phyloP scores from a whole-genome alignment of 1,139 yeast genomes.

The Eremothecium gossypii region DNA sequence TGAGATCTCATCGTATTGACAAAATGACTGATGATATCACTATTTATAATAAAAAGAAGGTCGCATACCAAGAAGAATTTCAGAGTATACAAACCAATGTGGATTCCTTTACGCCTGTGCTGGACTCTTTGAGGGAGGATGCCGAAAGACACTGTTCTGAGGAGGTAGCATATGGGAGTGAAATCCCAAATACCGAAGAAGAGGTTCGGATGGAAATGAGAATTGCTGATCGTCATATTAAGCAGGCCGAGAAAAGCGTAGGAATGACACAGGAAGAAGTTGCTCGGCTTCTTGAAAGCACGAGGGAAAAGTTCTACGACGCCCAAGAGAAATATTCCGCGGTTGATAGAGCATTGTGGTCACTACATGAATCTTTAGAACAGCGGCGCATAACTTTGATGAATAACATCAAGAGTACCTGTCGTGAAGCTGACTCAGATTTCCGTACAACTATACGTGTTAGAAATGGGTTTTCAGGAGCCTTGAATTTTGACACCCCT shows the following conservation, averaged over 20 bases:
- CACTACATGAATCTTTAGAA: conserved; percentile 34
- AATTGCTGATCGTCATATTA: conserved; percentile 29
- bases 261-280: conserved; percentile 39
- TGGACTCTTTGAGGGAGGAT: background rate
- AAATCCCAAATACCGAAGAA: conserved; percentile 28
- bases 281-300: conserved; percentile 30
- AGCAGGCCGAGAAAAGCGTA: conserved; percentile 32
- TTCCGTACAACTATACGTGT: conserved; percentile 52
- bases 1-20: conserved; percentile 21
- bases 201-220: conserved; percentile 32
- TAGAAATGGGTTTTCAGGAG: conserved; percentile 66
- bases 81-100: conserved; percentile 9
- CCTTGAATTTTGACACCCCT: conserved; percentile 50
- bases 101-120: background rate
- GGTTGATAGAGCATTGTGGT: conserved; percentile 27
- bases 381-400: conserved; percentile 44
- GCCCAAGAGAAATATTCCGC: conserved; percentile 31
- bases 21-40: conserved; percentile 22
- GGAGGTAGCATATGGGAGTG: conserved; percentile 29
- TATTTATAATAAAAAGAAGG: conserved; percentile 11
- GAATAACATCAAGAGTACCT: conserved; percentile 37
- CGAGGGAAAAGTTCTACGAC: conserved; percentile 30
- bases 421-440: conserved; percentile 39
- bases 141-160: conserved; percentile 31
- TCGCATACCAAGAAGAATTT: conserved; percentile 13